A percentile compares a stretch with the other conserved stretches of the same genome.
These are phyloP conservation scores for Garcia nutans DNA, from an alignment of 345 rosid species.

Conservation along the genomic window DNA sequence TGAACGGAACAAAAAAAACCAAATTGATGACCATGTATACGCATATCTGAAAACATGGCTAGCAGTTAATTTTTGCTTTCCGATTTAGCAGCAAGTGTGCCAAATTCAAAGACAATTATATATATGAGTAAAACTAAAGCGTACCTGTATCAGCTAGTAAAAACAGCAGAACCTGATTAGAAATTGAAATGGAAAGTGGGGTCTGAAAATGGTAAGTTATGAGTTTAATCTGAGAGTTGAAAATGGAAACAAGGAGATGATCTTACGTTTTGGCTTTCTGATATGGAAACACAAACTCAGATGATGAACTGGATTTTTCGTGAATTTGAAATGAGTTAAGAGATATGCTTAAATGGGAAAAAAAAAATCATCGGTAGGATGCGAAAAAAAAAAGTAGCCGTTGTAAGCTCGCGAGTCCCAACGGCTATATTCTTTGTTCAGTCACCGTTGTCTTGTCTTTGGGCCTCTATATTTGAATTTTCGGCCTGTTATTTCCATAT, in stretches of 20 bases:
- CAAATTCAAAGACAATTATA: not conserved
- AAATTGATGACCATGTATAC: too few relatives aligned
- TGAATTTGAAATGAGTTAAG: not conserved
- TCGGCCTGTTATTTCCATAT: not conserved
- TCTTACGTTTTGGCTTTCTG: not conserved
- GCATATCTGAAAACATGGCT: too few relatives aligned
- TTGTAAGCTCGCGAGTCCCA: slow-evolving; percentile 5
- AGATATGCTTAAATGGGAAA: slow-evolving; percentile 3
- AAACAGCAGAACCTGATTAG: not conserved
- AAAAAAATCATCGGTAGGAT: not conserved
- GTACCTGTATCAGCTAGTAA: slow-evolving; percentile 4
- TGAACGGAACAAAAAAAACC: not conserved
- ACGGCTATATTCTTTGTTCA: slow-evolving; percentile 19
- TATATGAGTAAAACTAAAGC: not conserved
- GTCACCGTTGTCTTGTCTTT: not conserved
- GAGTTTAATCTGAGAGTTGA: not conserved
- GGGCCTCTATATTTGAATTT: not conserved
- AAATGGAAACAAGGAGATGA: slow-evolving; percentile 5
- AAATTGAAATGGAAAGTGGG: not conserved
- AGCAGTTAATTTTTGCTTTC: too few relatives aligned
- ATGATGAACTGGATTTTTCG: not conserved
- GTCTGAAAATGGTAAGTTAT: not conserved
- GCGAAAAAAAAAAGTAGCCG: slow-evolving; percentile 21
- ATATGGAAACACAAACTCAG: slow-evolving; percentile 20
- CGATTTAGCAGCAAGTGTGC: too few relatives aligned